phyloP scores from a whole-genome alignment of 1,139 yeast species.

The Suhomyces yuchorum region DNA sequence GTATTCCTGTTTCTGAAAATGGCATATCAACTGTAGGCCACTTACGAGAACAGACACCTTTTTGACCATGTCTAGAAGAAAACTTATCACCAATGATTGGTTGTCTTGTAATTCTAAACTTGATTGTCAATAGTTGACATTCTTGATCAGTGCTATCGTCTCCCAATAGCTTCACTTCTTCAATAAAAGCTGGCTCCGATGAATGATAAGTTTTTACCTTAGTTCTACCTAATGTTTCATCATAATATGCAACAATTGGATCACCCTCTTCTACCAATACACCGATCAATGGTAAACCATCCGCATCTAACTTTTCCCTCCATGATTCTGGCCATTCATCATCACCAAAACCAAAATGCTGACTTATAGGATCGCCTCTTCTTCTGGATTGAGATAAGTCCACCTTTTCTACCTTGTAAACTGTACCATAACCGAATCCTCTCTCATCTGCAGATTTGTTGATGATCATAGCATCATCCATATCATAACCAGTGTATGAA shows the following conservation, averaged over 20 bases:
- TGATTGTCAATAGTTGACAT: conserved; percentile 82
- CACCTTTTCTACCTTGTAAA: conserved; percentile 89
- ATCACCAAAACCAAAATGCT: conserved; percentile 91
- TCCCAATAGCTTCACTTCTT: conserved; percentile 90
- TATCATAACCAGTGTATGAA: conserved; percentile 98
- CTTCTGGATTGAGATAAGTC: conserved; percentile 78
- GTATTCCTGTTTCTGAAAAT: conserved; percentile 91
- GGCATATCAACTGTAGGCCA: conserved; percentile 99
- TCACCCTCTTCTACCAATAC: conserved; percentile 90
- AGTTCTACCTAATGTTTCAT: conserved; percentile 89
- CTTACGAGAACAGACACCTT: conserved; percentile 98
- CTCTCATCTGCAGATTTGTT: conserved; percentile 97
- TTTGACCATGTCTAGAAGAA: conserved; percentile 98
- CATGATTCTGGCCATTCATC: conserved; percentile 92
- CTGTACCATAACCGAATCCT: conserved; percentile 97
- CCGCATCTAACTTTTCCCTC: conserved; percentile 85
- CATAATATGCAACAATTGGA: conserved; percentile 90
- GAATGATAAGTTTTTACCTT: conserved; percentile 92
- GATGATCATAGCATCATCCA: conserved; percentile 99
- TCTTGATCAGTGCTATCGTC: conserved; percentile 80
- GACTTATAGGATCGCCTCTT: conserved; percentile 92
- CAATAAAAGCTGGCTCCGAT: conserved; percentile 91
- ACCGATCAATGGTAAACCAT: conserved; percentile 93
- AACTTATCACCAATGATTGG: conserved; percentile 98
- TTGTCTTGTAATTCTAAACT: conserved; percentile 86